Evolutionary conservation across 2,329 filamentous ascomycete genomes (phyloP), one percentile per base, ranked within the genome.

Genomic region (Aspergillus latus): DNA sequence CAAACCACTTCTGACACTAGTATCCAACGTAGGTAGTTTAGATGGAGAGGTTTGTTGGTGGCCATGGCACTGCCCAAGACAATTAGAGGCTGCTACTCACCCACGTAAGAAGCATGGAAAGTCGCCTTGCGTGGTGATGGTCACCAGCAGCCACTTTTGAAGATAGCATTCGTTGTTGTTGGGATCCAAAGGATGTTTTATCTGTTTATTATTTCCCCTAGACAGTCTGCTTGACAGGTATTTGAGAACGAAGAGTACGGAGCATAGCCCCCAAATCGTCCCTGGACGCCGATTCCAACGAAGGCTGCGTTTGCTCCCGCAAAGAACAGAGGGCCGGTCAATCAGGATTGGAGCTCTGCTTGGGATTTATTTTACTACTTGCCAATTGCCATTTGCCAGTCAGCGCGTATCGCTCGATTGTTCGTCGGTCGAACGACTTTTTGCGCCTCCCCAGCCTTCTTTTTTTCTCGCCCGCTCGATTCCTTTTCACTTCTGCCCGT

Each of bases 371-470:
- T 34, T 50, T 8, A 26, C 46, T 37, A 10, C 34, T 37, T 37
- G 34, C 34, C 34, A 37, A 21, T 21, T 21, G 21, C 21, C 21
- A 21, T 28, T 45, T 21, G 37, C 47, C 32, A 56, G 28, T 7
- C 43, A 48, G 36, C 30, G 49, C 54, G 43, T 46, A 48, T 56
- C 48, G 54, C 48, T 57, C 37, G 49, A 49, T 46, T 49, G 42
- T 43, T 43, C 34, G 30, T 40, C 39, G 29, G 49, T 52, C 28
- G 54, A 48, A 56, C 43, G 49, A 56, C 49, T 52, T 56, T 52
- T 56, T 47, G 15, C 51, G 39, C 44, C 46, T 50, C 57, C 66
- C 67, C 21, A 68, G 66, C 66, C 66, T 65, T 68, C 50, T 57
- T 46, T 48, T 55, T 59, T 59, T 21, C 47, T 36, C 43, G 26